Base-by-base conservation (phyloP, 805 yeast genomes). In the Candida alai region DNA sequence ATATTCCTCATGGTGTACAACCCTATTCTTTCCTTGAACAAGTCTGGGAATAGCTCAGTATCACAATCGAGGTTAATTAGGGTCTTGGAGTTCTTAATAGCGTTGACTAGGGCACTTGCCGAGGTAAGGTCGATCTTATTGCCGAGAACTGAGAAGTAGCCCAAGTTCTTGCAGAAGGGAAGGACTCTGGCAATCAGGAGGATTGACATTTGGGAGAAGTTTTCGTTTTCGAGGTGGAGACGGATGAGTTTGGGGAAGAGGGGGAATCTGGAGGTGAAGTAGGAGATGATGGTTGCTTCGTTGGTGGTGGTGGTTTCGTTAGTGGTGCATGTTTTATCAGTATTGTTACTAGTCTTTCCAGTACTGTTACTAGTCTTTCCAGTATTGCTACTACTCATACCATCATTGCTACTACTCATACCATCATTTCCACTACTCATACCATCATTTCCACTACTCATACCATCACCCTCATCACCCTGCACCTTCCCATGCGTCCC, bases 1-100 rank as follows among this genome's bases (percentile, higher is more conserved):
- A 88, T 80, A 55, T 89, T 89, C 47, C 82, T 74, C 80, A 89
- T 80, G 30, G 93, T 74, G 46, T 83, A 79, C 28, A 84, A 69
- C 1, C 94, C 93, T 39, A 88, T 74, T 48, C 79, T 74, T 26
- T 87, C 84, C 48, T 75, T 78, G 43, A 81, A 70, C 32, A 70
- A 65, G 34, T 72, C 74, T 9, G 89, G 80, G 44, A 84, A 68
- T 14, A 67, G 58, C 14, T 70, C 78, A 37, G 70, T 70, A 46
- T 84, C 89, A 32, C 84, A 65, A 44, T 83, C 93, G 24, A 86
- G 58, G 11, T 79, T 76, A 33, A 78, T 74, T 29, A 89, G 60
- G n/a, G 80, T 70, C 16, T 70, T 69, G 0, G 88, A 76, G 34
- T 73, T 68, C 49, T 78, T 76, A n/a, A 83, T 76, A 3, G 86